Base-by-base conservation (phyloP, 805 yeast genomes). In the Yamadazyma kitorensis region DNA sequence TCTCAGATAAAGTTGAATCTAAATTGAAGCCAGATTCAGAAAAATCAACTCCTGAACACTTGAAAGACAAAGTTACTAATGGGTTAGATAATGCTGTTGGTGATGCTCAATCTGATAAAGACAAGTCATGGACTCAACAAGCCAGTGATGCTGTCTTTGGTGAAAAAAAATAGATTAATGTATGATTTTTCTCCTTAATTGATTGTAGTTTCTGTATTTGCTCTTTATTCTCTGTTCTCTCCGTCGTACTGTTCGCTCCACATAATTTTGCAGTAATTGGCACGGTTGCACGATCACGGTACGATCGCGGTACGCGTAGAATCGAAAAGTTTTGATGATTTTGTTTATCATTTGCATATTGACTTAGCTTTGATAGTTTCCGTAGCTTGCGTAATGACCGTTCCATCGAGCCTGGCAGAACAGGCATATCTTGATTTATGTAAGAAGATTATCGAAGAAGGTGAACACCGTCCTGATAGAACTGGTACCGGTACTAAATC, bases 401-500 rank as follows among this genome's bases (percentile, higher is more conserved):
- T 42, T 4, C 29, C 55, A 4, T 21, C 45, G 15, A 76, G 76
- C 50, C 19, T 48, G 2, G 88, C 84, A 45, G 98, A 93, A 59
- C 82, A 78, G 49, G 93, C 89, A 11, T 93, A 93, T 55, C 74
- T 93, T 27, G 89, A 86, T 44, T 72, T 93, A 29, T 86, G 97
- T 54, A 58, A 68, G 37, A 68, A 77, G 4, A 91, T 93, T 56
- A 78, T 93, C 14, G 68, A 72, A 1, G 78, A 84, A 43, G 98
- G 98, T 25, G 98, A 93, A 54, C 74, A 74, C 48, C 78, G 99
- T 42, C 91, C 93, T 6, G 99, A 93, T 57, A 73, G 99, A 57
- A 93, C 99, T 1, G 99, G 98, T 1, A 93, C 99, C 0, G 99
- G 99, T 4, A 93, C 99, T 0, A 69, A 64, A 41, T 81, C 95